Evolutionary conservation across 495 filamentous ascomycete genomes (phyloP), one percentile per base, ranked within the genome.

Genomic region (Daldinia grandis): DNA sequence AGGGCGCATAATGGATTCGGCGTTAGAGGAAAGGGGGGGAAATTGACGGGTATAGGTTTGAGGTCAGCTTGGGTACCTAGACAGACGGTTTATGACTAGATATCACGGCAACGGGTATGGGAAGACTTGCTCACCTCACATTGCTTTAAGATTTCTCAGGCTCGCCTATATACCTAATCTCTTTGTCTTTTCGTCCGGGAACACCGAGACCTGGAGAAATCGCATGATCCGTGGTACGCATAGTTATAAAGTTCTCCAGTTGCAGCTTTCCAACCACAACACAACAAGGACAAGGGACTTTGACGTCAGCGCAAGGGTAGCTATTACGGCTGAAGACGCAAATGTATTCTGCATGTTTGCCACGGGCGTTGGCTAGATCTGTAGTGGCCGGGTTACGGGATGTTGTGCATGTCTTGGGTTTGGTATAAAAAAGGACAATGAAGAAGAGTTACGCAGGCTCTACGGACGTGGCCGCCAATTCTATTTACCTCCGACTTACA

Each of bases 401-500:
- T 69, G 70, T 62, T 58, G 70, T 69, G 70, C 70, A 69, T 68
- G 53, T 53, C 65, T 65, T 58, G 53, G 56, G 65, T 38, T 69
- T 68, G 62, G 70, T 69, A 69, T 62, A 69, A 53, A 66, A 66
- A 54, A 60, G n/a, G 51, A 50, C 24, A 27, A 50, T 40, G 17
- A n/a, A 54, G 30, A 59, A 64, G 56, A 38, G 69, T 68, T 63
- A 69, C 70, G 65, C 65, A 59, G 70, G 51, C 65, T 65, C 58
- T 69, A 73, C 47, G 44, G 60, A 68, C 57, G 64, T 56, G 65
- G 51, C 62, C 65, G 56, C 38, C 37, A 14, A 27, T 73, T 40
- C 51, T 66, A 66, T 69, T 69, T 73, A 73, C 70, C 57, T 69
- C 70, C 70, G 65, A 73, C 65, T 69, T 73, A 66, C 70, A 73